Conservation (phyloP, 2,329 filamentous ascomycete genomes). For the Curvularia eragrostidis region DNA sequence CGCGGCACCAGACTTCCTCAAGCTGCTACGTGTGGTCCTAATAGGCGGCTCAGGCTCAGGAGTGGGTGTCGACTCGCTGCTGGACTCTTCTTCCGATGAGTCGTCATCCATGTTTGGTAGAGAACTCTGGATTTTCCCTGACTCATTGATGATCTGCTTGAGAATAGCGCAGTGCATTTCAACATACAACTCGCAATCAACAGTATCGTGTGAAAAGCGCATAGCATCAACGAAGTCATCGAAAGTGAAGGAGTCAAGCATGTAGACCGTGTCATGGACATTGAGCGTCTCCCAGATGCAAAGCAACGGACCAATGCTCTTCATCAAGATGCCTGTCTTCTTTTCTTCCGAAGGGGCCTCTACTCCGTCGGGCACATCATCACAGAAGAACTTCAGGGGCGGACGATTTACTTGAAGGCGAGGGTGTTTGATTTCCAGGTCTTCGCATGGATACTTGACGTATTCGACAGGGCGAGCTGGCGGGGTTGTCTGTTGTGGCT, state of each 20-base stretch:
- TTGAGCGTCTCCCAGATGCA: slow-evolving; percentile 98
- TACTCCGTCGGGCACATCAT: slow-evolving; percentile 58
- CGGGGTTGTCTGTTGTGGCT: slow-evolving; percentile 63
- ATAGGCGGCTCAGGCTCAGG: slow-evolving; percentile 74
- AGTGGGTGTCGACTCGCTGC: slow-evolving; percentile 57
- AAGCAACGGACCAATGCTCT: slow-evolving; percentile 82
- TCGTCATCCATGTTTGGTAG: slow-evolving; percentile 70
- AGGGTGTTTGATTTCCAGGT: slow-evolving; percentile 78
- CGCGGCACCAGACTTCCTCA: slow-evolving; percentile 80
- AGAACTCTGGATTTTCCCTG: slow-evolving; percentile 80
- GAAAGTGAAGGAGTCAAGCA: slow-evolving; percentile 95
- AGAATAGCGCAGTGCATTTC: slow-evolving; percentile 92
- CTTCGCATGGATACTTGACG: slow-evolving; percentile 95
- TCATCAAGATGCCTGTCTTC: slow-evolving; percentile 71
- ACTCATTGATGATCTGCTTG: slow-evolving; percentile 80
- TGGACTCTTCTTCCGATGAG: slow-evolving; percentile 59
- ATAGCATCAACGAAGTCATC: slow-evolving; percentile 94
- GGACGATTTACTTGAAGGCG: slow-evolving; percentile 71
- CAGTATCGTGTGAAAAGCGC: slow-evolving; percentile 74
- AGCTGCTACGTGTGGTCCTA: slow-evolving; percentile 82
- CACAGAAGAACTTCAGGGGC: slow-evolving; percentile 76
- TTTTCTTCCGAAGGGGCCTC: slow-evolving; percentile 46
- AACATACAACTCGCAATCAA: slow-evolving; percentile 82
- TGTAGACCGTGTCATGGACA: slow-evolving; percentile 95
- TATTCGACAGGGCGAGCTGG: slow-evolving; percentile 53